phyloP scores from a whole-genome alignment of 176 grass and related monocot genomes.

The Bolboschoenus planiculmis region DNA sequence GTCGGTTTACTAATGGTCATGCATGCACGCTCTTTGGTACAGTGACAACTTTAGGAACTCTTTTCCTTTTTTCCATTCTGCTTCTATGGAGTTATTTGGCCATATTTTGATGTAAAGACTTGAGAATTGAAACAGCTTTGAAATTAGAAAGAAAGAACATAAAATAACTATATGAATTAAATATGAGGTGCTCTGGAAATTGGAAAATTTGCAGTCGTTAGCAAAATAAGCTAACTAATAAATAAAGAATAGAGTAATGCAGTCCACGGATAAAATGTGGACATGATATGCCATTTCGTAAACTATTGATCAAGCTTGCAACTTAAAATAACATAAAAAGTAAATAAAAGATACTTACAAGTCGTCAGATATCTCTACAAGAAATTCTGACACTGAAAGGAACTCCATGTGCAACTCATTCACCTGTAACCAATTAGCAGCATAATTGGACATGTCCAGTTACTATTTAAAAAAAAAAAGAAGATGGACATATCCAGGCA shows the following conservation, averaged over 20 bases:
- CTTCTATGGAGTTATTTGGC: background rate
- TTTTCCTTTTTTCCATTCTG: background rate
- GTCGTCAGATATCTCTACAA: slow-evolving; percentile 95
- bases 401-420: slow-evolving; percentile 98
- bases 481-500: background rate
- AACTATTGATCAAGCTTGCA: background rate
- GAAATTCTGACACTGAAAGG: slow-evolving; percentile 82
- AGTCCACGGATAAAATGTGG: background rate
- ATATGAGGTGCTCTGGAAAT: background rate
- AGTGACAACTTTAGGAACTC: background rate
- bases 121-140: background rate
- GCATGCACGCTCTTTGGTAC: background rate
- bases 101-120: background rate
- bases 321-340: background rate
- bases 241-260: background rate
- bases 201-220: background rate
- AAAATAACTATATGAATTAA: background rate
- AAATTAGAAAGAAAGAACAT: background rate
- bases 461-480: background rate
- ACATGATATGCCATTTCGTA: background rate
- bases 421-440: slow-evolving; percentile 33
- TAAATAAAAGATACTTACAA: slow-evolving; percentile 52
- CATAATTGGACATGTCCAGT: background rate
- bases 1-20: background rate
- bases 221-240: background rate